These are phyloP conservation scores for Umbilicus rupestris DNA, from an alignment of 164 flowering plant genomes.

Conservation along the genomic window DNA sequence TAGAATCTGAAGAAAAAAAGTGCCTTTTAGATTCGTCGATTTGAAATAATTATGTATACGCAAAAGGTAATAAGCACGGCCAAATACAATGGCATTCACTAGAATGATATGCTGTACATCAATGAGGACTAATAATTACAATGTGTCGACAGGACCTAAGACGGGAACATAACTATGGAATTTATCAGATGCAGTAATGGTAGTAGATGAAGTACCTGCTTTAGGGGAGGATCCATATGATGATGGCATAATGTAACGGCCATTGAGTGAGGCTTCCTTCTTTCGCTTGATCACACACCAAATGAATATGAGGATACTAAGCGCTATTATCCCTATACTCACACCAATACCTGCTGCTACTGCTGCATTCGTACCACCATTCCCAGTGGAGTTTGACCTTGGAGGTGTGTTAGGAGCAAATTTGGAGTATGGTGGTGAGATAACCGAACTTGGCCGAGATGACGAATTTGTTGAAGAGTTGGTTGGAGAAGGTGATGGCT, in stretches of 20 bases:
- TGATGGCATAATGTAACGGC: conserved; percentile 44
- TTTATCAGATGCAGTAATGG: background rate
- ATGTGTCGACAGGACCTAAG: background rate
- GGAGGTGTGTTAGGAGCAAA: conserved; percentile 16
- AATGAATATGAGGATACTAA: conserved; percentile 33
- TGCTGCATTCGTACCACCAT: conserved; percentile 23
- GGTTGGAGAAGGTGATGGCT: conserved; percentile 26
- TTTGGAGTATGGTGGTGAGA: conserved; percentile 11
- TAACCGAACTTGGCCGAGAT: conserved; percentile 21
- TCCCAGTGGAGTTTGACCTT: conserved; percentile 16
- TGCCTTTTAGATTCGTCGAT: background rate
- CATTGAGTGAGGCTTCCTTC: conserved; percentile 29
- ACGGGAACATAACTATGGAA: background rate
- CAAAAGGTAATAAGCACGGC: background rate
- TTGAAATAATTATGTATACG: background rate
- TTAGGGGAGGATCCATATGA: conserved; percentile 34
- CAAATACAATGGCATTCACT: background rate
- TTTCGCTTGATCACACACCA: conserved; percentile 36
- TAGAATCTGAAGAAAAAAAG: conserved; percentile 27
- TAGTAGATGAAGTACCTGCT: conserved; percentile 31
- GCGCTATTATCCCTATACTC: conserved; percentile 22
- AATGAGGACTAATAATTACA: background rate
- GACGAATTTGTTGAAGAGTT: conserved; percentile 18
- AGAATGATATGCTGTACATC: background rate
- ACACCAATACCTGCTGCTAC: conserved; percentile 27